Evolutionary conservation across 768 basidiomycete genomes (phyloP), one percentile per base, ranked within the genome.

Genomic region (Boletus coccyginus): DNA sequence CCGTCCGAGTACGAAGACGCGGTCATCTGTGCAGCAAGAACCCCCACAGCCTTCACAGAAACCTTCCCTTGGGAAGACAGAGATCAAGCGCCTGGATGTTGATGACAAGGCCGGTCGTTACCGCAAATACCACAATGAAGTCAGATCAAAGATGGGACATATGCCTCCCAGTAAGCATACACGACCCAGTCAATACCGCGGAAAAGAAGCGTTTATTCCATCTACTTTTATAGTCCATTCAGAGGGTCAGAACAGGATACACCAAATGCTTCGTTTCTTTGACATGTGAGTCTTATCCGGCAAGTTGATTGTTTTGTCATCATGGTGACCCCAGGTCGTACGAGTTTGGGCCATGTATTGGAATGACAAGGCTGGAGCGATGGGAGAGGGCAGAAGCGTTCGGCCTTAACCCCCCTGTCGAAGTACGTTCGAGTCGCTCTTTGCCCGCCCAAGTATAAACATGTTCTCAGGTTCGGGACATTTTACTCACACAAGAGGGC

Each of bases 371-470:
- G 31, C 73, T 96, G 14, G 85, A 94, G 58, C 78, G 95, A 39
- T 98, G 94, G 92, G 83, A 94, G 66, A 79, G 94, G 47, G 95
- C 95, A 0, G 70, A 85, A 29, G 78, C 79, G 11, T 76, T 95
- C 44, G 92, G 92, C 3, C 74, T 97, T 19, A 78, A 86, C 46
- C 95, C 94, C 14, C 94, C 93, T 4, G 59, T 66, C 16, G 90
- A 93, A 78, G 93, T 89, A 62, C 55, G 82, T 55, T 10, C 29
- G 19, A 27, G 19, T 13, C 21, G 21, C 11, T 24, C 16, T 38
- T 17, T n/a, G 5, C 10, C 32, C 21, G 4, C 17, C 24, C 44
- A 31, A 53, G 39, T 27, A 38, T 47, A 29, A 52, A 45, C 32
- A 44, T 41, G 31, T 46, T 21, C 21, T 27, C 27, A 27, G 27